phyloP scores from a whole-genome alignment of 257 asterid genomes.

The Jacaranda mimosifolia region DNA sequence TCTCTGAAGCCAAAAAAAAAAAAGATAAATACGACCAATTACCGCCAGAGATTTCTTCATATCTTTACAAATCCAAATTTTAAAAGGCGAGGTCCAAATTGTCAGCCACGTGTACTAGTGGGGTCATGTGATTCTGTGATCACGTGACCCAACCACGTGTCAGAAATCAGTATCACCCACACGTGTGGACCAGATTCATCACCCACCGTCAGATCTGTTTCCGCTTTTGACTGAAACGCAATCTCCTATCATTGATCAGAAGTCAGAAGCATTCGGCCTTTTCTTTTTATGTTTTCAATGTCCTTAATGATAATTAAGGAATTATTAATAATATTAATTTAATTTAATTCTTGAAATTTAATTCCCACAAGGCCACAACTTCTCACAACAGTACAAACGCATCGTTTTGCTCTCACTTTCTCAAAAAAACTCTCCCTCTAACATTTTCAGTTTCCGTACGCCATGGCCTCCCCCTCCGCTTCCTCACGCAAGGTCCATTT shows the following conservation, averaged over 20 bases:
- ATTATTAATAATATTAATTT: background rate
- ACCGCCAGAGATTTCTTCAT: no score
- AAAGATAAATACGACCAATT: no score
- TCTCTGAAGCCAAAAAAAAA: no score
- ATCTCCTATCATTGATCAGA: background rate
- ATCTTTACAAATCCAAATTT: background rate
- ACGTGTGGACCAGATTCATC: conserved; percentile 7
- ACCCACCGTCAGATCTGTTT: conserved; percentile 10
- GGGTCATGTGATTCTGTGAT: background rate
- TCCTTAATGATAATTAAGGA: no score
- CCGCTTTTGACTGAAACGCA: background rate
- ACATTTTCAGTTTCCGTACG: conserved; percentile 25
- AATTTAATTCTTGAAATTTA: background rate
- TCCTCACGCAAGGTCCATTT: conserved; percentile 63
- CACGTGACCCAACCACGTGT: conserved; percentile 10
- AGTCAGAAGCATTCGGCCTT: background rate
- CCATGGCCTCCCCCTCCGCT: conserved; percentile 63
- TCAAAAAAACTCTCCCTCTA: conserved; percentile 32
- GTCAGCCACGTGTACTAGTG: background rate
- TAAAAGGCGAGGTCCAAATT: background rate
- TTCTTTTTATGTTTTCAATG: background rate
- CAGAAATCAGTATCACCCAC: conserved; percentile 11
- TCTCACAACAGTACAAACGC: conserved; percentile 1
- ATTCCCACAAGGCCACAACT: background rate
- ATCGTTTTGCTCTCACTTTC: conserved; percentile 15